Conservation (phyloP, 208 protist species). For the Crithidia acanthocephali region DNA sequence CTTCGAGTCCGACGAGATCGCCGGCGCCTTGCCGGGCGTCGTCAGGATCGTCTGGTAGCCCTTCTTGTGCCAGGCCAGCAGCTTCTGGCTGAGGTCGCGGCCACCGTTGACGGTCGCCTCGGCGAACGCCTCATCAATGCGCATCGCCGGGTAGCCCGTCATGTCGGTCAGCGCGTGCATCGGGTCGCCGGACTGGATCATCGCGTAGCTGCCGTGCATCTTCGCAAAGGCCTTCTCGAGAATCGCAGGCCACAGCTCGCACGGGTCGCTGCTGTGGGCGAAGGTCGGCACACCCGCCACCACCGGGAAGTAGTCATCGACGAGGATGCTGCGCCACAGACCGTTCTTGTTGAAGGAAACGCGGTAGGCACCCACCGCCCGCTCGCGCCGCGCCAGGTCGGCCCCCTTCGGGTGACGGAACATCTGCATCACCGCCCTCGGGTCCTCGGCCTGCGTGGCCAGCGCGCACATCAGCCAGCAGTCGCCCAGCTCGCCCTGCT, state of each 20-base stretch:
- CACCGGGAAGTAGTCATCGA: constrained; percentile 89
- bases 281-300: constrained; percentile 55
- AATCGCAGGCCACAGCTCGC: constrained; percentile 89
- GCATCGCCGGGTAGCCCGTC: constrained; percentile 71
- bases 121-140: constrained; percentile 73
- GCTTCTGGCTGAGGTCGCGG: constrained; percentile 45
- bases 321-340: constrained; percentile 82
- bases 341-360: constrained; percentile 92
- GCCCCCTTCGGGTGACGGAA: constrained; percentile 72
- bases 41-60: constrained; percentile 76
- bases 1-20: constrained; percentile 49
- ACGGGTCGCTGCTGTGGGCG: constrained; percentile 64
- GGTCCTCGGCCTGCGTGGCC: constrained; percentile 60
- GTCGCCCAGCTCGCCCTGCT: constrained; percentile 83
- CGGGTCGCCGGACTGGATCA: constrained; percentile 86
- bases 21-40: constrained; percentile 79
- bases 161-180: constrained; percentile 89
- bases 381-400: constrained; percentile 52
- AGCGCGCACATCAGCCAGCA: constrained; percentile 89
- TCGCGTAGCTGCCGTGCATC: constrained; percentile 82
- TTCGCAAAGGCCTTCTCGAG: constrained; percentile 94
- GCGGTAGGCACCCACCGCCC: constrained; percentile 77
- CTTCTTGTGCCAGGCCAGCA: constrained; percentile 38
- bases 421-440: constrained; percentile 57
- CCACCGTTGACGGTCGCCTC: constrained; percentile 37